phyloP scores from a whole-genome alignment of 306 rosid species.

The Pterocarpus santalinus region DNA sequence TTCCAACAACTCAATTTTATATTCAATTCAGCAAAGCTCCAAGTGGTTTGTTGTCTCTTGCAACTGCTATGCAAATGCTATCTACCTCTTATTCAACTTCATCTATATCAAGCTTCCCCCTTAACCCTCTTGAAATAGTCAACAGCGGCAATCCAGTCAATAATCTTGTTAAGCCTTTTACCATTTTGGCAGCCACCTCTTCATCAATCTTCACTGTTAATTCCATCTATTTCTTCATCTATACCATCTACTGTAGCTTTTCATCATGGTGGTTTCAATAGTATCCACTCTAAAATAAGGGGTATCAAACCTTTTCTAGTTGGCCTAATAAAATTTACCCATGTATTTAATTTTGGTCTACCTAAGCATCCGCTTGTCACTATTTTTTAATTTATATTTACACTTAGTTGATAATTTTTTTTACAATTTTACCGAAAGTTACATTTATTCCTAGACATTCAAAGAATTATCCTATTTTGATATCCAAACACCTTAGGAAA shows the following conservation, averaged over 20 bases:
- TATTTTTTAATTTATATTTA: no score
- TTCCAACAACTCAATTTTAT: no score
- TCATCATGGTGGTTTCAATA: constrained; percentile 42
- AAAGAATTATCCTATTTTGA: no score
- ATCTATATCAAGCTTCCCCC: constrained; percentile 55
- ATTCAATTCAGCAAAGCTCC: constrained; percentile 38
- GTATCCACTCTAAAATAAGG: no score
- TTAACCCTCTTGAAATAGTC: constrained; percentile 57
- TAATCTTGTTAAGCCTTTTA: constrained; percentile 85
- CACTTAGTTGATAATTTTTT: no score
- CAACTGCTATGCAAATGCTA: constrained; percentile 61
- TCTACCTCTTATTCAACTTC: constrained; percentile 63
- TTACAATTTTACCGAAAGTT: no score
- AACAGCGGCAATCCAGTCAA: constrained; percentile 59
- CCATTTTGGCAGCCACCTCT: constrained; percentile 67
- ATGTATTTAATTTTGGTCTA: no score
- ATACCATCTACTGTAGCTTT: constrained; percentile 56
- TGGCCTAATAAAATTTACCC: no score
- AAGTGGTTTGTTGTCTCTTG: constrained; percentile 57
- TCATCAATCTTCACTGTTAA: constrained; percentile 59
- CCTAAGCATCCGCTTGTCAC: no score
- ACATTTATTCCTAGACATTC: no score
- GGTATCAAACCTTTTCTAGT: no score
- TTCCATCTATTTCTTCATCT: constrained; percentile 68
- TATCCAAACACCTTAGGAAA: no score